Conservation (phyloP, 805 yeast genomes). For the Metschnikowia corniflorae region DNA sequence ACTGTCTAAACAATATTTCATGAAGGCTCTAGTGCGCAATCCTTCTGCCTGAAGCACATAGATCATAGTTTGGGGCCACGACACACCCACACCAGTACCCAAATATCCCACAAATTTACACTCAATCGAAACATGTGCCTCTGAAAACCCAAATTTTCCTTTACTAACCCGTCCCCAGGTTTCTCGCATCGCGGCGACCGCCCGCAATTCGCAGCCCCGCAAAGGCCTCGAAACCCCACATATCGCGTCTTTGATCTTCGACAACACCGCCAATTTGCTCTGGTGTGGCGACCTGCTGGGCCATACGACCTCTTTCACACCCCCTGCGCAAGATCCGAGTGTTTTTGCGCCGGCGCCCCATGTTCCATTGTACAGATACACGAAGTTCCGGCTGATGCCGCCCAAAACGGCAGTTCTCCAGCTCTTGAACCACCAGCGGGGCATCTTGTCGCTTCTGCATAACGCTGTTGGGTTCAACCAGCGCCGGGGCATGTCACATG, state of each 20-base stretch:
- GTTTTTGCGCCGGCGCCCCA: conserved; percentile 10
- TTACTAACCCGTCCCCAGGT: conserved; percentile 24
- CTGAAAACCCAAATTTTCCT: no score
- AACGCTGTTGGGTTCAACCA: conserved; percentile 31
- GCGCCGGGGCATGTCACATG: conserved; percentile 31
- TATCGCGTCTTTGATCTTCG: conserved; percentile 47
- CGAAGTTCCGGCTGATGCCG: conserved; percentile 29
- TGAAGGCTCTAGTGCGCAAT: no score
- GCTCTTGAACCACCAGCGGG: conserved; percentile 29
- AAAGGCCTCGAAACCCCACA: conserved; percentile 12
- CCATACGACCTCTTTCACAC: conserved; percentile 31
- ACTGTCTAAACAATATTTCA: no score
- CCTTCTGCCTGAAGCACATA: no score
- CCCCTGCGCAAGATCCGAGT: conserved; percentile 17
- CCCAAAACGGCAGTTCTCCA: conserved; percentile 24
- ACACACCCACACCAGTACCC: no score
- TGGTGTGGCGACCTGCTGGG: conserved; percentile 83
- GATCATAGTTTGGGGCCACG: no score
- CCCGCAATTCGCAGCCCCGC: conserved; percentile 9
- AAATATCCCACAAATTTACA: no score
- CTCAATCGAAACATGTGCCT: no score
- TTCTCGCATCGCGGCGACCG: conserved; percentile 25
- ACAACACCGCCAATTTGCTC: conserved; percentile 66
- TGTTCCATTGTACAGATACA: conserved; percentile 32
- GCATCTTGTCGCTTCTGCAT: conserved; percentile 33